A percentile compares a stretch with the other conserved stretches of the same genome.
Conservation (phyloP, 257 asterid genomes). For the Haberlea rhodopensis region DNA sequence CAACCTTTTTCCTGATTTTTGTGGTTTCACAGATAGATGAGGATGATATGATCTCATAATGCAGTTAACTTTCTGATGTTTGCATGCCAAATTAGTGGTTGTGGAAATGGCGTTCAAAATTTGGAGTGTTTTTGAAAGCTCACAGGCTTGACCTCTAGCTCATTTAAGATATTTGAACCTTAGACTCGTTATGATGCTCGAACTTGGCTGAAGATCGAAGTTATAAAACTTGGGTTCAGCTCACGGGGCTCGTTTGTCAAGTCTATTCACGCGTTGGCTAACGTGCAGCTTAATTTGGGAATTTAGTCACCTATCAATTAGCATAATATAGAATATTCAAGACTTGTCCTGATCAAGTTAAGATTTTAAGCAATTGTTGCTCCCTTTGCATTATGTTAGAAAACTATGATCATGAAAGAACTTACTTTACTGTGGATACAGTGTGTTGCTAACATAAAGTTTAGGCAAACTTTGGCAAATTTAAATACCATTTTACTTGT, state of each 20-base stretch:
- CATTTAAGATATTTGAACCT: not conserved
- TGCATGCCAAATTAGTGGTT: not conserved
- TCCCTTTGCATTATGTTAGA: not conserved
- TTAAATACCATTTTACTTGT: not conserved
- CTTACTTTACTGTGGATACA: not conserved
- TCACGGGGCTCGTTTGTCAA: too few species aligned
- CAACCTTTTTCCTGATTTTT: not conserved
- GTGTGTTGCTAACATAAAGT: not conserved
- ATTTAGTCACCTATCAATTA: not conserved
- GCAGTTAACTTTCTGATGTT: not conserved
- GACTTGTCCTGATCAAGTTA: not conserved
- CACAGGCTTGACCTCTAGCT: not conserved
- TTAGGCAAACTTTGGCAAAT: not conserved
- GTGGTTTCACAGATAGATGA: not conserved
- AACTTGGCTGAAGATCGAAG: too few species aligned
- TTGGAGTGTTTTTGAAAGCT: not conserved
- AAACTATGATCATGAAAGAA: not conserved
- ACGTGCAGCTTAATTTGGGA: not conserved
- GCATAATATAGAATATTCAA: not conserved
- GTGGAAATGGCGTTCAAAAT: not conserved
- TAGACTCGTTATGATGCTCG: too few species aligned
- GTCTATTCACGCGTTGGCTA: not conserved
- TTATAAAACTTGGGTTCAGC: too few species aligned
- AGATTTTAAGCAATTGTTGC: too few species aligned
- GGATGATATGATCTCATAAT: not conserved